Evolutionary conservation across 2,329 filamentous ascomycete genomes (phyloP), one percentile per base, ranked within the genome.

Genomic region (Beauveria sp.): DNA sequence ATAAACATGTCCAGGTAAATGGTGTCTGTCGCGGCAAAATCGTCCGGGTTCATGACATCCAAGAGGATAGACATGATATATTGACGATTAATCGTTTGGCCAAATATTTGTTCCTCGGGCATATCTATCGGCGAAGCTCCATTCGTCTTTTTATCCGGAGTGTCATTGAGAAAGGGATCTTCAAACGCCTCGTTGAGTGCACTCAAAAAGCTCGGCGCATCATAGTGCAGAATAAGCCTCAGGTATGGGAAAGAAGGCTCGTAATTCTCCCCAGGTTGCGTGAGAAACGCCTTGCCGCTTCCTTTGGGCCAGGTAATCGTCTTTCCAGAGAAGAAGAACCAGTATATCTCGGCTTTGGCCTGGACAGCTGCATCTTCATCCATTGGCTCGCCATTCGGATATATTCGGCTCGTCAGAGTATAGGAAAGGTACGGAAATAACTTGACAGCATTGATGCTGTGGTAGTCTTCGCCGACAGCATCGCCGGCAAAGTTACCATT

Each of bases 1-100:
- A 99, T 89, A 70, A 99, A 99, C 92, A 99, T 99, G 74, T 99
- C 92, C 50, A 99, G 83, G 73, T 96, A 99, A 61, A 99, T 90
- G 14, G 90, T 93, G 70, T 98, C 92, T 64, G 89, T 85, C 0
- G 87, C 75, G 0, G 86, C 83, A 73, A 96, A 98, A 52, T 90
- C 85, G 4, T 82, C 79, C 0, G 85, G 77, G 55, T 87, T 89
- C 91, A 99, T 96, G 31, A 97, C 88, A 72, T 96, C 92, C 12
- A 96, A 81, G 62, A 99, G 77, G 62, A 97, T 96, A 52, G 90
- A 93, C 66, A 97, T 83, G 63, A 99, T 86, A 69, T 96, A 96
- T 73, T 99, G 95, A 40, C 95, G 86, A 69, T 95, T 95, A 55
- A 96, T 89, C 45, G 83, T 93, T 69, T 85, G 77, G 20, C 84